Percentiles rank a stretch among this genome's conserved stretches.
Evolutionary conservation across 1,284 basidiomycete genomes (phyloP).

Genomic region (Caloboletus firmus): DNA sequence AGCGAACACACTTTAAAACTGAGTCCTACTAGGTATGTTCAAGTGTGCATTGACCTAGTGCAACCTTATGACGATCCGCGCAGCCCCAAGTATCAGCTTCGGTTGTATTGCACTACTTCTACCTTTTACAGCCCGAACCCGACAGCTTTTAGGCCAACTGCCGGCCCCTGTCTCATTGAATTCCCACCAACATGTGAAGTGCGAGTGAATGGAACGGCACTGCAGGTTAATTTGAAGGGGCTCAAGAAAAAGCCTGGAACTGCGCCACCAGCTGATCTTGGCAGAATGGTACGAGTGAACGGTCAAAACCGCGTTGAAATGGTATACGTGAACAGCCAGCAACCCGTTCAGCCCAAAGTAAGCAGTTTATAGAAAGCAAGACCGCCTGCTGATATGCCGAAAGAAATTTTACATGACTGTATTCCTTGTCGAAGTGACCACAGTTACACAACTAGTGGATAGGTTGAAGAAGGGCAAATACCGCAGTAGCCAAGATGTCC

Average conservation of each 20-base stretch:
- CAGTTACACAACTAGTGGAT: constrained; percentile 65
- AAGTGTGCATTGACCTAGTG: constrained; percentile 3
- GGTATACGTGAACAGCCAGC: constrained; percentile 89
- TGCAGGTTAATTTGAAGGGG: constrained; percentile 84
- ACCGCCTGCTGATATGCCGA: constrained; percentile 43
- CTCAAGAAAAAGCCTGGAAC: constrained; percentile 97
- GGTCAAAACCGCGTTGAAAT: constrained; percentile 75
- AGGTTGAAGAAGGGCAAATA: constrained; percentile 67
- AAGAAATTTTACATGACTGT: constrained; percentile 89
- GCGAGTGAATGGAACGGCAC: constrained; percentile 70
- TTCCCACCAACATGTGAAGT: constrained; percentile 92
- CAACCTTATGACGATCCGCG: constrained; percentile 11
- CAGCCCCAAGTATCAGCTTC: constrained; percentile 76
- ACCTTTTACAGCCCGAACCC: constrained; percentile 64
- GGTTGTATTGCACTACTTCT: constrained; percentile 91
- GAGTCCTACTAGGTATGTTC: constrained; percentile 47
- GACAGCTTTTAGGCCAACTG: constrained; percentile 51
- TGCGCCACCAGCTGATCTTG: constrained; percentile 86
- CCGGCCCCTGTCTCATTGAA: constrained; percentile 73
- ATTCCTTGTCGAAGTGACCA: constrained; percentile 76
- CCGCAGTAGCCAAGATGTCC: constrained; percentile 64
- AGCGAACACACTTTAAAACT: constrained; percentile 66
- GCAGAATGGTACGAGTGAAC: constrained; percentile 53
- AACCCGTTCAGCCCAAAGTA: constrained; percentile 70
- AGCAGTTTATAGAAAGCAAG: constrained; percentile 10